Evolutionary conservation across 179 eudicot genomes (phyloP).

Genomic region (Silene noctiflora): DNA sequence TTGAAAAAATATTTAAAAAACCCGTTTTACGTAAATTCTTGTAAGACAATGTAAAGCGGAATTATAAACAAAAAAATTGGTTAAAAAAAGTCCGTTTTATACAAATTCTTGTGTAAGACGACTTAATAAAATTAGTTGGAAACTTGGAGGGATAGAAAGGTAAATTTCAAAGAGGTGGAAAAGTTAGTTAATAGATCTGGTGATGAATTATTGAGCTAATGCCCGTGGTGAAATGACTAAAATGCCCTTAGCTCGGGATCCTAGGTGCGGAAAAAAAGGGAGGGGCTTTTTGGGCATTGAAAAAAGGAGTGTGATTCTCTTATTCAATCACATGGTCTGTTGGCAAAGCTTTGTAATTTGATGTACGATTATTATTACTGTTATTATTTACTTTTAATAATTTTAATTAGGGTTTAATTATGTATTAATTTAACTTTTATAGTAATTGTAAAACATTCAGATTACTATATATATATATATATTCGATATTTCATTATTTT

Average conservation of each 20-base stretch:
- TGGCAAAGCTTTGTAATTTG: slow-evolving; percentile 25
- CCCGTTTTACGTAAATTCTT: no score
- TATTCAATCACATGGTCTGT: slow-evolving; percentile 27
- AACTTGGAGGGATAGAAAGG: no score
- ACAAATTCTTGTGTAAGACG: no score
- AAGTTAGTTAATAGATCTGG: slow-evolving; percentile 26
- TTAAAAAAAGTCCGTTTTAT: no score
- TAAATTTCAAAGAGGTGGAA: background rate
- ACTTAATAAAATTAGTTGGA: no score
- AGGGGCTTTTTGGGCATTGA: slow-evolving; percentile 14
- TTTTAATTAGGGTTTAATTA: background rate
- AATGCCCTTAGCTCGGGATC: slow-evolving; percentile 31
- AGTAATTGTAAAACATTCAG: slow-evolving; percentile 17
- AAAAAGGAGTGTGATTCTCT: slow-evolving; percentile 14
- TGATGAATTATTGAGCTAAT: background rate
- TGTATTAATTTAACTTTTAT: slow-evolving; percentile 11
- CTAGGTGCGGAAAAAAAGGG: slow-evolving; percentile 10
- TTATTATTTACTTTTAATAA: background rate
- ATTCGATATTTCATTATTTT: no score
- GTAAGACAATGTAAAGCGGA: no score
- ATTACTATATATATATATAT: background rate
- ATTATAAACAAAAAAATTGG: no score
- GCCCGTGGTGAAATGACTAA: slow-evolving; percentile 7
- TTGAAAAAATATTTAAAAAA: no score
- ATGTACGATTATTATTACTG: slow-evolving; percentile 25